Evolutionary conservation across 2,329 filamentous ascomycete species (phyloP).

Genomic region (Trichoderma sp.): DNA sequence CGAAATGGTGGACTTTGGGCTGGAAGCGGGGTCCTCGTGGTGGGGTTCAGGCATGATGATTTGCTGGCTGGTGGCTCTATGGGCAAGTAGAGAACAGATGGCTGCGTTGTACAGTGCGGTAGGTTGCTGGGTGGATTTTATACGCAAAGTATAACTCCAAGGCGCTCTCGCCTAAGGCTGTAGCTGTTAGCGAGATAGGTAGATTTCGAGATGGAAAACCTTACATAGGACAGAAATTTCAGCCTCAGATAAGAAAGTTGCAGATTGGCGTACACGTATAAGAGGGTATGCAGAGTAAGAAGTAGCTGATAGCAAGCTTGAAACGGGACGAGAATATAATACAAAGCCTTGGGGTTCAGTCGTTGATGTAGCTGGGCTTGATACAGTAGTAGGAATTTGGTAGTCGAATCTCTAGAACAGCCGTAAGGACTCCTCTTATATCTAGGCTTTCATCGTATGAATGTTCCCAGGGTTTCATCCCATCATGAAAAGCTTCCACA

Average conservation of each 20-base stretch:
- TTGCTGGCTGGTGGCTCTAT: slow-evolving; percentile 29
- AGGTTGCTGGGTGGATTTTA: background rate
- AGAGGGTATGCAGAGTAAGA: background rate
- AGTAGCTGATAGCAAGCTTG: background rate
- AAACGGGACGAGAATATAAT: no score
- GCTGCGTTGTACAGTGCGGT: slow-evolving; percentile 28
- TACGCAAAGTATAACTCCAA: background rate
- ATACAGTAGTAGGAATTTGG: background rate
- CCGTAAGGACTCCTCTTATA: background rate
- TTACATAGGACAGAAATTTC: background rate
- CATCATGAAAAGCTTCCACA: background rate
- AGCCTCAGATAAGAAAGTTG: background rate
- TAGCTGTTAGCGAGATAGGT: background rate
- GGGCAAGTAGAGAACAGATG: slow-evolving; percentile 9
- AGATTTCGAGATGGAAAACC: background rate
- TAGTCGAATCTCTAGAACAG: background rate
- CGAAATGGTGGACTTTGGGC: slow-evolving; percentile 31
- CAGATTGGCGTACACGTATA: background rate
- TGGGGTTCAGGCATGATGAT: slow-evolving; percentile 41
- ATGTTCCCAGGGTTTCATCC: background rate
- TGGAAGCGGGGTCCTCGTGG: slow-evolving; percentile 44
- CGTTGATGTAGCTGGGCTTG: background rate
- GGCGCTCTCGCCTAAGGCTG: background rate
- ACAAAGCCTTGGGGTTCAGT: background rate
- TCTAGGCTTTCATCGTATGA: background rate